Evolutionary conservation across 1,139 yeast species (phyloP).

Genomic region (Lodderomyces orthopsilosis): DNA sequence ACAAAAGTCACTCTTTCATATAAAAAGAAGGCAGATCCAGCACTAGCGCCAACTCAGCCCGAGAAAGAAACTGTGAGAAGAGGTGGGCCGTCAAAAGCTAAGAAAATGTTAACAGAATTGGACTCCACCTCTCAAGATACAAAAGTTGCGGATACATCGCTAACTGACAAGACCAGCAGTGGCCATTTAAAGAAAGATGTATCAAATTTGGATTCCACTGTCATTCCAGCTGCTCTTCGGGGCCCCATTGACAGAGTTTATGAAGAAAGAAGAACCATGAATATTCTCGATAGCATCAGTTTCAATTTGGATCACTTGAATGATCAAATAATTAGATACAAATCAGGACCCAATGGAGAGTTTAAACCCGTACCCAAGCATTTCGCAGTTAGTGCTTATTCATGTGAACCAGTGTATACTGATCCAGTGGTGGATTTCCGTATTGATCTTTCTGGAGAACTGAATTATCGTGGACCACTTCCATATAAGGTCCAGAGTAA

Average conservation of each 20-base stretch:
- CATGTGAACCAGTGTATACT: not conserved
- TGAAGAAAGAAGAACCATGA: conserved; percentile 1
- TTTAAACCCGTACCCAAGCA: not conserved
- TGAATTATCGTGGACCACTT: not conserved
- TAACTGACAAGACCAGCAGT: too few relatives aligned
- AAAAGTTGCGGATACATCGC: too few relatives aligned
- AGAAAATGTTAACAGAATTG: too few relatives aligned
- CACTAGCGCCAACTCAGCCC: not conserved
- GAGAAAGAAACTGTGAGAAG: not conserved
- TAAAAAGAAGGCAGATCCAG: not conserved
- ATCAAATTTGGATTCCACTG: too few relatives aligned
- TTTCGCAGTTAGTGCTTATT: conserved; percentile 4
- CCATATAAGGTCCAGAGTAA: not conserved
- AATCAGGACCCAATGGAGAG: not conserved
- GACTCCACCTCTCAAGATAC: too few relatives aligned
- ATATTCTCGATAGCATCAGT: conserved; percentile 1
- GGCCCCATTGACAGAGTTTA: not conserved
- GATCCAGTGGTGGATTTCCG: conserved; percentile 3
- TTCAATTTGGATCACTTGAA: not conserved
- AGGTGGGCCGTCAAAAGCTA: not conserved
- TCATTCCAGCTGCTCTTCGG: not conserved
- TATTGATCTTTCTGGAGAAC: conserved; percentile 1
- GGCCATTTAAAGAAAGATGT: too few relatives aligned
- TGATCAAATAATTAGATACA: not conserved
- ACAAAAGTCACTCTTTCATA: not conserved